phyloP scores from a whole-genome alignment of 495 filamentous ascomycete species.

The Xylona heveae region DNA sequence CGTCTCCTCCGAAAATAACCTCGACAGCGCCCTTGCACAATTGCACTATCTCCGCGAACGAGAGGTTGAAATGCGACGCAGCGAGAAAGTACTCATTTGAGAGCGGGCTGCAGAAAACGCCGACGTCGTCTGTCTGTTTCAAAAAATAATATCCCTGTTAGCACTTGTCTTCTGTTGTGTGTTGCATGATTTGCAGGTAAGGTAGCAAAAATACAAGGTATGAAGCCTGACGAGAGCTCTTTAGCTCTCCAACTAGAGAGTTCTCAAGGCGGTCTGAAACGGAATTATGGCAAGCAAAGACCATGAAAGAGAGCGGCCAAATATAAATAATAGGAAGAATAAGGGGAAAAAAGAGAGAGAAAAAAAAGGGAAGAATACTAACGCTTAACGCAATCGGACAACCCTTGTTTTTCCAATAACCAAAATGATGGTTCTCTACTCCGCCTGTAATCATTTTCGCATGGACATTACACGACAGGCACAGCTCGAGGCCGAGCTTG shows the following conservation, averaged over 20 bases:
- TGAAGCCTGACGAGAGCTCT: too few relatives aligned
- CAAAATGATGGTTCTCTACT: conserved; percentile 52
- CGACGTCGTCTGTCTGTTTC: conserved; percentile 69
- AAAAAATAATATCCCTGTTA: too few relatives aligned
- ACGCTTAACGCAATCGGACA: conserved; percentile 38
- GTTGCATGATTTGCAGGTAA: too few relatives aligned
- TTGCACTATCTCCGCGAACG: conserved; percentile 27
- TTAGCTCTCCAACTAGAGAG: background rate
- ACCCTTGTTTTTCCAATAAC: conserved; percentile 32
- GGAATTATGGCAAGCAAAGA: conserved; percentile 3
- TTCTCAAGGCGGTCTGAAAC: conserved; percentile 2
- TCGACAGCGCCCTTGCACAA: conserved; percentile 35
- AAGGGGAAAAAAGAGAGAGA: conserved; percentile 4
- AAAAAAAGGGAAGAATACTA: conserved; percentile 17
- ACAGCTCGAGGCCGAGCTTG: conserved; percentile 48
- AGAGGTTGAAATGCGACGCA: conserved; percentile 45
- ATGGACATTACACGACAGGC: conserved; percentile 63
- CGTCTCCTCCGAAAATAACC: conserved; percentile 40
- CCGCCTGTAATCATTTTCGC: conserved; percentile 49
- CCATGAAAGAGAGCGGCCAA: conserved; percentile 3
- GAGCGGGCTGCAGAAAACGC: conserved; percentile 58
- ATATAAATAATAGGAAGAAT: background rate
- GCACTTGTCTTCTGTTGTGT: too few relatives aligned
- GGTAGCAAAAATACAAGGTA: too few relatives aligned
- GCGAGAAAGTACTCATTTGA: conserved; percentile 63